Base-by-base conservation (phyloP, 345 rosid genomes). In the Eucalyptus marginata region DNA sequence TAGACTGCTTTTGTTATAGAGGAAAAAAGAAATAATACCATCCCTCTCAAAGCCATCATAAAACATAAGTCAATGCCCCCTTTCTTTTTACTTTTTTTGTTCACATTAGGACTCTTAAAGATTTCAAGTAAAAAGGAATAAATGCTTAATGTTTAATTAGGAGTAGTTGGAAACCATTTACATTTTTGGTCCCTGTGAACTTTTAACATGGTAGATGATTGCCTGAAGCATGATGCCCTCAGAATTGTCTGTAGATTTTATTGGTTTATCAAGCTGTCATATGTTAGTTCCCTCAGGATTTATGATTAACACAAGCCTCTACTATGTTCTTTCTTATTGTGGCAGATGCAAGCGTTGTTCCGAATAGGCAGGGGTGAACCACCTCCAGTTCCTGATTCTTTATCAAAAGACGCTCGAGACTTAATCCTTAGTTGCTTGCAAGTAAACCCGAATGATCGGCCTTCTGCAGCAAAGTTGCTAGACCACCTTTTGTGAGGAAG, bases 401-500 rank as follows among this genome's bases (percentile, higher is more conserved):
- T 89, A 16, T 68, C 88, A 7, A 27, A 27, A 8, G 89, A 89
- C 7, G 88, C 89, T 9, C 89, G 31, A 20, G 88, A 90, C 49
- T 90, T 90, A n/a, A 88, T 90, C 86, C 24, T 80, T 18, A 62
- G 79, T n/a, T 90, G 91, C 58, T 58, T 90, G 58, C 79, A 87
- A 71, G 90, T 90, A 6, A 80, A 90, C 47, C 89, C 89, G 16
- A 62, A 59, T 43, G 85, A 90, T 24, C 87, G 89, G 17, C 90
- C 89, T 4, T 86, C 87, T 2, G 89, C 91, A 16, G 88, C 87
- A 13, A 49, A 49, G 14, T 81, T 90, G 22, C 54, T 88, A n/a
- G 54, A 83, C 66, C 89, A 89, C 91, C 87, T 7, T 89, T 89
- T 87, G 89, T 89, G 87, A 87, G 85, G 91, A 80, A 79, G 84